Evolutionary conservation across 2,329 filamentous ascomycete species (phyloP).

Genomic region (Helminthosporium solani): DNA sequence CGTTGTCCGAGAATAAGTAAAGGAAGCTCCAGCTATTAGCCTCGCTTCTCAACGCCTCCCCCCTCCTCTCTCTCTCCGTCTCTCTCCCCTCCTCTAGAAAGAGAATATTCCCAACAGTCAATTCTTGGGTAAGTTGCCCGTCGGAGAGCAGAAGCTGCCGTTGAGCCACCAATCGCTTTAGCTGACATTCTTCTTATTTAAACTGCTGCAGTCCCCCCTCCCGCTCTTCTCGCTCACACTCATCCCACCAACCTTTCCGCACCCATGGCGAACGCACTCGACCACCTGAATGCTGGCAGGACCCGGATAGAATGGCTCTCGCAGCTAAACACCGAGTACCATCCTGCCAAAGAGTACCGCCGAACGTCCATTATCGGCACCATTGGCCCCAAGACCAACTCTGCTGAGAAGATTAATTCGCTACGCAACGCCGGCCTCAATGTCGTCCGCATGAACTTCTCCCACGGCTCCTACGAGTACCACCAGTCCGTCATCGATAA

Average conservation of each 20-base stretch:
- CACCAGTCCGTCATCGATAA: slow-evolving; percentile 98
- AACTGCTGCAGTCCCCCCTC: not conserved
- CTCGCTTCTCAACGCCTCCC: slow-evolving; percentile 10
- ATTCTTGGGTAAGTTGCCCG: slow-evolving; percentile 5
- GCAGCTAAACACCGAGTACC: slow-evolving; percentile 85
- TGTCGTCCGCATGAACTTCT: slow-evolving; percentile 99
- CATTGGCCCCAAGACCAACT: slow-evolving; percentile 99
- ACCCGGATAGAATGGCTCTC: slow-evolving; percentile 70
- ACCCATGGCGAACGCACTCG: slow-evolving; percentile 66
- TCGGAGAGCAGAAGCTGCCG: not conserved
- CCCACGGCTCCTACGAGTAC: slow-evolving; percentile 90
- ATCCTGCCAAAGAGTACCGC: slow-evolving; percentile 85
- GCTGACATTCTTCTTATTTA: slow-evolving; percentile 2
- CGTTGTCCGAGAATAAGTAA: slow-evolving; percentile 13
- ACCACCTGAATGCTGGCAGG: slow-evolving; percentile 76
- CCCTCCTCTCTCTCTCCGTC: too few species aligned
- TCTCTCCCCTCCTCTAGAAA: too few species aligned
- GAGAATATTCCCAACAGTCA: slow-evolving; percentile 18
- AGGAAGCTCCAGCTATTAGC: slow-evolving; percentile 10
- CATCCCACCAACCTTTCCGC: slow-evolving; percentile 11
- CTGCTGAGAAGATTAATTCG: slow-evolving; percentile 91
- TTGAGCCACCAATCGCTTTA: not conserved
- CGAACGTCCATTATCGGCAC: slow-evolving; percentile 98
- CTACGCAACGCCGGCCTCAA: slow-evolving; percentile 90
- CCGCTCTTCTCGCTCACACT: not conserved